Base-by-base conservation (phyloP, 2,329 filamentous ascomycete species). In the Phaeosphaeria sp. region DNA sequence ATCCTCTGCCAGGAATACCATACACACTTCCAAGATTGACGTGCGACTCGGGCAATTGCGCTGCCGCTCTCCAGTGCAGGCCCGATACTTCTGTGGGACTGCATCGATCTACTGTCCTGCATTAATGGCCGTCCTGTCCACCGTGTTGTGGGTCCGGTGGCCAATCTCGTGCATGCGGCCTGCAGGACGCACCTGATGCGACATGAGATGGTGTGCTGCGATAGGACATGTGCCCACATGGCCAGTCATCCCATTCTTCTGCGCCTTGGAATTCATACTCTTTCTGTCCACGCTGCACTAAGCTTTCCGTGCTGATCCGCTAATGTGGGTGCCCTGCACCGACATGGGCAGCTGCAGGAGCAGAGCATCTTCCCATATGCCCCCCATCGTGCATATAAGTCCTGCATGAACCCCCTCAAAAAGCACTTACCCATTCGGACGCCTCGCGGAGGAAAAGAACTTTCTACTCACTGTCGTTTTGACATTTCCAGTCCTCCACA, bases 281-380 rank as follows among this genome's bases (percentile, higher is more conserved):
- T 58, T 72, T 69, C 60, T 48, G 67, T 67, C 65, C 56, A 67
- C 57, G 60, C 72, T 64, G 64, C 69, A 67, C 72, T 71, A 75
- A 75, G 73, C 73, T 75, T 75, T 71, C 66, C 69, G 64, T 63
- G 64, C 64, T 65, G 64, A 60, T 72, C 70, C 70, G 69, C 72
- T 75, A 75, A 70, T 66, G 70, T 69, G 67, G 60, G 65, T 62
- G 61, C 65, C 65, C 67, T 68, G 66, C 66, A 69, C 53, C 52
- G 21, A 63, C 58, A 66, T 60, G 60, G 62, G 58, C 56, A 59
- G 59, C 25, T 58, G 57, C 58, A 56, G 56, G 59, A 67, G 62
- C 64, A 64, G 62, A 57, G 55, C 63, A 50, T 44, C 56, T 60
- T 51, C 50, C 65, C 56, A 41, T 60, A 56, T 44, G 39, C 50